A percentile compares a stretch with the other conserved stretches of the same genome.
Conservation (phyloP, 2,329 filamentous ascomycete genomes). For the Aspergillus sp. region DNA sequence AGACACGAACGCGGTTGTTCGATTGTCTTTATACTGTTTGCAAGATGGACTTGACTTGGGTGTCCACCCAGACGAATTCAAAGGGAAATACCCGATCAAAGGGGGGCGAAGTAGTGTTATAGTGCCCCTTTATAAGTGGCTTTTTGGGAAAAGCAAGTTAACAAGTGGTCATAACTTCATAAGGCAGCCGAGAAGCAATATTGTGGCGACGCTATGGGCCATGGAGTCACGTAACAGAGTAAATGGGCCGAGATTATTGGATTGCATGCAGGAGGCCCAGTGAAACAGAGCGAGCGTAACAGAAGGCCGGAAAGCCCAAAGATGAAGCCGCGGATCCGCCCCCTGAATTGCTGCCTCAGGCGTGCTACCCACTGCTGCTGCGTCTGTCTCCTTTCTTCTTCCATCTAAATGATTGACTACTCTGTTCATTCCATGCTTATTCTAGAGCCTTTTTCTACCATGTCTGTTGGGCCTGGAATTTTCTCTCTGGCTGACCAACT, state of each 20-base stretch:
- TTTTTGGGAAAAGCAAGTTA: neutral
- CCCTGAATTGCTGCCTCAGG: conserved; percentile 21
- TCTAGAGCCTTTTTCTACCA: conserved; percentile 9
- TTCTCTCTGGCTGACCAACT: neutral
- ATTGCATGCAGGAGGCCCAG: neutral
- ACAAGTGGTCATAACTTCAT: conserved; percentile 4
- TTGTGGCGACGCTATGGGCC: conserved; percentile 10
- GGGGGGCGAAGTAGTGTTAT: neutral
- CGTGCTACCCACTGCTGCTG: conserved; percentile 5
- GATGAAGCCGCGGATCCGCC: conserved; percentile 20
- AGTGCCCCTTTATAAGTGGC: neutral
- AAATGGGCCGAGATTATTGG: conserved; percentile 6
- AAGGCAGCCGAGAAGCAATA: conserved; percentile 1
- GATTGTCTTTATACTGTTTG: neutral
- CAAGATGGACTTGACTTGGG: neutral
- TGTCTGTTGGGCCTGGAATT: conserved; percentile 4
- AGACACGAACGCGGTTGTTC: neutral
- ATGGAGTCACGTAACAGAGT: neutral
- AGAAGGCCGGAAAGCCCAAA: conserved; percentile 5
- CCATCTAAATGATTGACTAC: conserved; percentile 2
- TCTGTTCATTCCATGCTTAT: conserved; percentile 8
- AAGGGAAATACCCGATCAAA: neutral
- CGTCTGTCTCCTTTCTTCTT: conserved; percentile 8
- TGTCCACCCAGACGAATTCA: neutral
- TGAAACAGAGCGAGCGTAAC: conserved; percentile 2